Percentiles rank a stretch among this genome's conserved stretches.
phyloP scores from a whole-genome alignment of 805 yeast species.

The Pichia paraexigua region DNA sequence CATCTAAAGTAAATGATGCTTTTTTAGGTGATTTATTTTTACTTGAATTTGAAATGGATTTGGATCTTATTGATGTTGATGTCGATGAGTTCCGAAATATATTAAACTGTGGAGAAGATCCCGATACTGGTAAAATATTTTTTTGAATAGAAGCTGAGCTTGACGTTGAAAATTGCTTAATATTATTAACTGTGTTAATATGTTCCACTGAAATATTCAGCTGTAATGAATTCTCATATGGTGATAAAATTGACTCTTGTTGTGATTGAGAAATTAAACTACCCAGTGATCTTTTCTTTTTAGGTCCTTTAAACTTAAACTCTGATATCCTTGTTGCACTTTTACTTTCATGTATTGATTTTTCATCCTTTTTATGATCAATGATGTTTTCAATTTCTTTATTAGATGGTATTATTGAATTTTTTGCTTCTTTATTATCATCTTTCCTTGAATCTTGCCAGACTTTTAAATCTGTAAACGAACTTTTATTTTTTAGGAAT shows the following conservation, averaged over 20 bases:
- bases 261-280: constrained; percentile 1
- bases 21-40: constrained; percentile 1
- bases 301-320: neutral
- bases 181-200: neutral
- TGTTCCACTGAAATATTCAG: neutral
- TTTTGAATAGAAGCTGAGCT: neutral
- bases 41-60: neutral
- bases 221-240: neutral
- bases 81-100: neutral
- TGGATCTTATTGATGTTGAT: neutral
- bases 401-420: neutral
- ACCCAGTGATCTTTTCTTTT: constrained; percentile 5
- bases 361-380: neutral
- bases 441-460: constrained; percentile 3
- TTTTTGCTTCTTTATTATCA: neutral
- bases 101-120: constrained; percentile 1
- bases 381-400: neutral
- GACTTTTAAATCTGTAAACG: constrained; percentile 4
- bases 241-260: neutral
- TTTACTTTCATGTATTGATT: neutral
- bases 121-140: neutral
- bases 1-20: neutral
- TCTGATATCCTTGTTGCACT: constrained; percentile 3
- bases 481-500: constrained; percentile 10
- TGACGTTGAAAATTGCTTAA: neutral